A percentile compares a stretch with the other conserved stretches of the same genome.
These are phyloP conservation scores for Fusarium sp. DNA, from an alignment of 2,329 filamentous ascomycete genomes.

Conservation along the genomic window DNA sequence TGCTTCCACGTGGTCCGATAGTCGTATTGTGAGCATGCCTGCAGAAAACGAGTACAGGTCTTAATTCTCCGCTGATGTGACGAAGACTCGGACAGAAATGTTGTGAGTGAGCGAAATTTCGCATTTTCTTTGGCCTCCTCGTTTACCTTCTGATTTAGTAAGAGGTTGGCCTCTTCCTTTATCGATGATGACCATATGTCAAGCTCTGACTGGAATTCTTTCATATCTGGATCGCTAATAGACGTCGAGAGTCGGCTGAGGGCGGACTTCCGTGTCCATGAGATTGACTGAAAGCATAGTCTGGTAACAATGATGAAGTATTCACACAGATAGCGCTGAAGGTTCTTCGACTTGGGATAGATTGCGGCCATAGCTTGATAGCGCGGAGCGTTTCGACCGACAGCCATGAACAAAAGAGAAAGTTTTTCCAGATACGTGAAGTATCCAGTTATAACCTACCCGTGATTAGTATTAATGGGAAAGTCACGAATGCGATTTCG, in stretches of 20 bases:
- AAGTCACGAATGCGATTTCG: rapidly evolving
- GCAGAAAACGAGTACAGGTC: conserved; percentile 45
- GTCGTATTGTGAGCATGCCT: conserved; percentile 56
- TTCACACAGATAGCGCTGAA: conserved; percentile 53
- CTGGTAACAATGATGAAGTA: conserved; percentile 56
- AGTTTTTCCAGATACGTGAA: conserved; percentile 50
- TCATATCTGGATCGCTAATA: conserved; percentile 49
- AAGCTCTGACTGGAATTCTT: conserved; percentile 50
- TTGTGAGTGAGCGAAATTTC: conserved; percentile 30
- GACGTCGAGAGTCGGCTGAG: conserved; percentile 48
- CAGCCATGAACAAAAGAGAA: conserved; percentile 55
- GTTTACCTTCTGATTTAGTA: conserved; percentile 42
- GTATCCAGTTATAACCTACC: conserved; percentile 19
- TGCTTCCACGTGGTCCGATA: conserved; percentile 56
- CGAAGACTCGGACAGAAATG: neutral
- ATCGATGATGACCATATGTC: conserved; percentile 51
- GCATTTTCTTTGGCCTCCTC: conserved; percentile 38
- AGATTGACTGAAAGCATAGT: conserved; percentile 53
- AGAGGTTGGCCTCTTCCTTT: conserved; percentile 46
- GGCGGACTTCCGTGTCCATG: conserved; percentile 49
- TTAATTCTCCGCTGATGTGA: conserved; percentile 20
- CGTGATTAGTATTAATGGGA: neutral
- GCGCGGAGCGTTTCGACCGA: conserved; percentile 55
- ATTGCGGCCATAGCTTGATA: conserved; percentile 54
- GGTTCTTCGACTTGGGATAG: conserved; percentile 52